Percentiles rank a stretch among this genome's conserved stretches.
Evolutionary conservation across 306 rosid genomes (phyloP).

Genomic region (Cicer cuneatum): DNA sequence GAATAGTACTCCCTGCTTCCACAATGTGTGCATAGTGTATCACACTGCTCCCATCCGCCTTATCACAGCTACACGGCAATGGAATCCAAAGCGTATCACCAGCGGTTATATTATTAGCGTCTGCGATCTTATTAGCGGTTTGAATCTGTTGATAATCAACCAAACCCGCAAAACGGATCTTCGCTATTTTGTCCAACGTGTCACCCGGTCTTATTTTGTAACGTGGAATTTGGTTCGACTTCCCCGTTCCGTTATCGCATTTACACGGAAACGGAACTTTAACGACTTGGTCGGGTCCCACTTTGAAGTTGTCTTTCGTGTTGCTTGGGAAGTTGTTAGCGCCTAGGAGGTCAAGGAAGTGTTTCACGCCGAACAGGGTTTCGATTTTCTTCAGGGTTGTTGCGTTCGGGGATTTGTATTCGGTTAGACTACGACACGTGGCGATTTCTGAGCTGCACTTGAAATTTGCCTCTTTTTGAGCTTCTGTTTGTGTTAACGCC

Average conservation of each 20-base stretch:
- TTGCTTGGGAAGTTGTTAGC: slow-evolving; percentile 55
- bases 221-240: slow-evolving; percentile 48
- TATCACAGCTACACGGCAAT: slow-evolving; percentile 91
- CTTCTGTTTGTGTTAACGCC: slow-evolving; percentile 23
- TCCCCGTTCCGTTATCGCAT: slow-evolving; percentile 61
- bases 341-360: slow-evolving; percentile 59
- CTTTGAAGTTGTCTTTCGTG: neutral
- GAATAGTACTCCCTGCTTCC: neutral
- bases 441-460: slow-evolving; percentile 42
- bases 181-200: slow-evolving; percentile 59
- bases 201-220: slow-evolving; percentile 58
- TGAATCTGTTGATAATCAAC: slow-evolving; percentile 55
- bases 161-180: slow-evolving; percentile 44
- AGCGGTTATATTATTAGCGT: slow-evolving; percentile 28
- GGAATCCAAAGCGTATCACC: slow-evolving; percentile 70
- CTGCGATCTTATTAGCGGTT: slow-evolving; percentile 31
- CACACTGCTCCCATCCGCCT: slow-evolving; percentile 52
- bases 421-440: slow-evolving; percentile 56
- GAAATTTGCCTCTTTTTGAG: slow-evolving; percentile 50
- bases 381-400: slow-evolving; percentile 57
- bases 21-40: slow-evolving; percentile 75
- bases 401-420: slow-evolving; percentile 51
- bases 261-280: slow-evolving; percentile 68
- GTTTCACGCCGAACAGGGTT: slow-evolving; percentile 69
- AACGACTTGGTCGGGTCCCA: slow-evolving; percentile 33